These are phyloP conservation scores for Populus hybrid DNA, from an alignment of 441 rosid species.

Conservation along the genomic window DNA sequence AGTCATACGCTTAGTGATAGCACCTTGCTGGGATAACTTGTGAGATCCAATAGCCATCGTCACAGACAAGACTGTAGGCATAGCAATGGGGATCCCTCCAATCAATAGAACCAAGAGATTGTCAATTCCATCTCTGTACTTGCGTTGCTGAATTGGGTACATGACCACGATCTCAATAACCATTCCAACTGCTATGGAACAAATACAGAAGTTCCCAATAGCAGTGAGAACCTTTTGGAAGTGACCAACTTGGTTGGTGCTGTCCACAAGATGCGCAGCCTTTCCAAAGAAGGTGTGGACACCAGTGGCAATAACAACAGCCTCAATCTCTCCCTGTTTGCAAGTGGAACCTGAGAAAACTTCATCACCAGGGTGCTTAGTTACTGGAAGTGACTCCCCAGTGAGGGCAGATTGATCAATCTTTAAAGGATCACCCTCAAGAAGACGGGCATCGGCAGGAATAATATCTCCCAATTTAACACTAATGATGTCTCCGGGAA, in stretches of 20 bases:
- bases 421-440: slow-evolving; percentile 66
- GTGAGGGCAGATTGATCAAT: slow-evolving; percentile 58
- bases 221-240: slow-evolving; percentile 85
- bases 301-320: slow-evolving; percentile 65
- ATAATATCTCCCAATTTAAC: slow-evolving; percentile 58
- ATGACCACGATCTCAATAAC: slow-evolving; percentile 69
- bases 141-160: slow-evolving; percentile 83
- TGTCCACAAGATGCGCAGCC: slow-evolving; percentile 73
- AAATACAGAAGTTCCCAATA: slow-evolving; percentile 92
- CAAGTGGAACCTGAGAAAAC: slow-evolving; percentile 70
- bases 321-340: slow-evolving; percentile 67
- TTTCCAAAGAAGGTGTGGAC: slow-evolving; percentile 74
- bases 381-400: slow-evolving; percentile 29
- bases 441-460: slow-evolving; percentile 73
- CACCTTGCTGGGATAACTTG: slow-evolving; percentile 79
- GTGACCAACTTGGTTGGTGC: slow-evolving; percentile 65
- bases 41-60: slow-evolving; percentile 99
- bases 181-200: slow-evolving; percentile 81
- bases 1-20: slow-evolving; percentile 94
- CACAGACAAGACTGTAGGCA: slow-evolving; percentile 91
- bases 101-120: slow-evolving; percentile 90
- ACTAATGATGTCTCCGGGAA: slow-evolving; percentile 77
- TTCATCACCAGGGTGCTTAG: slow-evolving; percentile 50
- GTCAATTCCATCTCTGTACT: slow-evolving; percentile 81
- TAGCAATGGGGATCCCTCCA: slow-evolving; percentile 96